Conservation (phyloP, 495 filamentous ascomycete genomes). For the Xylaria acuta region DNA sequence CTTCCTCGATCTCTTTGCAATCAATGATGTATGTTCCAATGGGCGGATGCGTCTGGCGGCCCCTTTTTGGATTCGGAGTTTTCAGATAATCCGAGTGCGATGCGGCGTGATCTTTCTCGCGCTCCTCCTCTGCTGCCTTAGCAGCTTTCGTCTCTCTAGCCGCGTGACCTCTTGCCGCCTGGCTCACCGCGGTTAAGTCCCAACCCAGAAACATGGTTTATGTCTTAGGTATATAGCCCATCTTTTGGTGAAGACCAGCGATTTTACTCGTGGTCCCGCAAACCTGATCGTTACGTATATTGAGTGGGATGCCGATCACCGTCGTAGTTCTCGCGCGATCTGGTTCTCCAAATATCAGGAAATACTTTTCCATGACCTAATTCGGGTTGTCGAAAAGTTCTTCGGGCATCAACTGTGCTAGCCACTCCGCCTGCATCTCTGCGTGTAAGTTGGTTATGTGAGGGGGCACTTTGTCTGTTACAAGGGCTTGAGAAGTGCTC, state of each 20-base stretch:
- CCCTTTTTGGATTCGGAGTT: conserved; percentile 13
- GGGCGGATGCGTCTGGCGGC: conserved; percentile 21
- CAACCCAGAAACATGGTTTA: conserved; percentile 30
- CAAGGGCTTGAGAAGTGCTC: too few relatives aligned
- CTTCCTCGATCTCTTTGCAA: conserved; percentile 28
- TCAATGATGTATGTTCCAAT: conserved; percentile 35
- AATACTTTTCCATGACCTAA: conserved; percentile 28
- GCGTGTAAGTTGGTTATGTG: conserved; percentile 26
- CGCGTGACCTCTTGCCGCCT: conserved; percentile 13
- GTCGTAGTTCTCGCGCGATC: conserved; percentile 29
- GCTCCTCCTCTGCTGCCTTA: conserved; percentile 23
- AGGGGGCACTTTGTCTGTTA: conserved; percentile 27
- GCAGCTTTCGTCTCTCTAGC: conserved; percentile 22
- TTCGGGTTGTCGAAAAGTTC: conserved; percentile 23
- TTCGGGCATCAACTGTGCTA: conserved; percentile 26
- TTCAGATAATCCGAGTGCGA: conserved; percentile 26
- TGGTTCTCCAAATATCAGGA: conserved; percentile 29
- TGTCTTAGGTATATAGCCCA: conserved; percentile 11
- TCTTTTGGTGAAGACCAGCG: conserved; percentile 25
- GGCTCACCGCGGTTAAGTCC: conserved; percentile 20
- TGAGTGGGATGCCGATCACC: conserved; percentile 29
- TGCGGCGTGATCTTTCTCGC: conserved; percentile 23
- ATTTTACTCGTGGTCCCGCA: conserved; percentile 22
- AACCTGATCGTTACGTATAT: conserved; percentile 3
- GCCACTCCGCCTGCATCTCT: conserved; percentile 28